Evolutionary conservation across 2,329 filamentous ascomycete species (phyloP), one percentile per base, ranked within the genome.

Genomic region (Penicillium griseofulvum): DNA sequence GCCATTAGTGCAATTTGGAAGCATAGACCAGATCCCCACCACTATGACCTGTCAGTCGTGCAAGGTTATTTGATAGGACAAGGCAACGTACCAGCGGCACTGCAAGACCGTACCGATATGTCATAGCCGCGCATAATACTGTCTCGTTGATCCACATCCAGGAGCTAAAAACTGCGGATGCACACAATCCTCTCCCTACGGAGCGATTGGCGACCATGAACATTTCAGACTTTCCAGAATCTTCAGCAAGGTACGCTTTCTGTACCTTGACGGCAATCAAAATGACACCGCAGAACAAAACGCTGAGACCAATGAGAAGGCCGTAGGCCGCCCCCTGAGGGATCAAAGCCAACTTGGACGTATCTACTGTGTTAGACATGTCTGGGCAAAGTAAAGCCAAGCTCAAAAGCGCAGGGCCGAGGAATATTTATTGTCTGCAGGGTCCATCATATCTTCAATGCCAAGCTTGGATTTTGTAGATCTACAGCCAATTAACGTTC

Each of bases 1-100:
- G 78, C 77, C 75, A 81, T 80, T 33, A 81, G 65, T 5, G 78
- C 78, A 51, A 81, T 80, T 63, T 81, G 76, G 48, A 80, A 80
- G 37, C 69, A 76, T 11, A 76, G 70, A 10, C 74, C 75, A 45
- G 68, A 68, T 39, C 67, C 71, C 68, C 69, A 74, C 71, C 71
- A 74, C 64, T 72, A 47, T 16, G 8, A 7, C 2, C n/a, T 10
- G 51, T 51, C 52, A 59, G 36, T 17, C 8, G 14, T 2, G 44
- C 14, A 46, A 43, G 4, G 4, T 33, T 17, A 19, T 11, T 11
- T 12, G 1, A 29, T 4, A 6, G 9, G n/a, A 12, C 8, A 39
- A 22, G 5, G 7, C 3, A 33, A 55, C 59, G 37, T 63, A 72
- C 69, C 59, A 74, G 48, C 10, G 71, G 71, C n/a, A 71, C 57